Base-by-base conservation (phyloP, 169 alveolate genomes). In the Plasmodium knowlesi region DNA sequence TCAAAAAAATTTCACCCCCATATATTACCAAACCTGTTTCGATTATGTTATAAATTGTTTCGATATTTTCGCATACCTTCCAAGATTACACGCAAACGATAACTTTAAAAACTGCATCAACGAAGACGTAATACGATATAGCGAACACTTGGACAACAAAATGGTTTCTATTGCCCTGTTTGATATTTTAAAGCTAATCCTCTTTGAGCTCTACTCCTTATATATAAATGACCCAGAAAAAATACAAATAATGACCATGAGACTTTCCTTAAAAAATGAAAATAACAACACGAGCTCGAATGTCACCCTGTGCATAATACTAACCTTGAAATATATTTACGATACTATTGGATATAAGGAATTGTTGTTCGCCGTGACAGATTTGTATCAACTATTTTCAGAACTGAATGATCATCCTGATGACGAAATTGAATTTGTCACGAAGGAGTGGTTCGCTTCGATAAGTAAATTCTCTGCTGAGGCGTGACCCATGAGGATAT, bases 371-470 rank as follows among this genome's bases (percentile, higher is more conserved):
- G 67, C 94, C 6, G 80, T 89, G 22, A 79, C 82, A 41, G 94
- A 89, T 70, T 28, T 89, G 43, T 89, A 89, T 61, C 94, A 89
- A 53, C 72, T 89, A 0, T 89, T 89, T 61, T 78, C 91, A 16
- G 94, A 89, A 79, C 74, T 89, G 43, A 81, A 89, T 53, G 83
- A 89, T 39, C 94, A 89, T 34, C 94, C 94, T 5, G 94, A 89
- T 89, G 94, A 89, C 73, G 94, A 89, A 70, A 80, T 89, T 16
- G 94, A 89, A 41, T 46, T 39, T 22, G 14, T 89, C 37, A 30
- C 94, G 19, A 89, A 89, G 28, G 76, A 89, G 32, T 89, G 94
- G 94, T 80, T 89, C 37, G 83, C 57, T 25, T 28, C 72, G 41
- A 89, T 89, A 80, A 70, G 80, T 32, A 78, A 76, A 76, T 37